Conservation (phyloP, 768 basidiomycete species). For the Leucogyrophana mollusca region DNA sequence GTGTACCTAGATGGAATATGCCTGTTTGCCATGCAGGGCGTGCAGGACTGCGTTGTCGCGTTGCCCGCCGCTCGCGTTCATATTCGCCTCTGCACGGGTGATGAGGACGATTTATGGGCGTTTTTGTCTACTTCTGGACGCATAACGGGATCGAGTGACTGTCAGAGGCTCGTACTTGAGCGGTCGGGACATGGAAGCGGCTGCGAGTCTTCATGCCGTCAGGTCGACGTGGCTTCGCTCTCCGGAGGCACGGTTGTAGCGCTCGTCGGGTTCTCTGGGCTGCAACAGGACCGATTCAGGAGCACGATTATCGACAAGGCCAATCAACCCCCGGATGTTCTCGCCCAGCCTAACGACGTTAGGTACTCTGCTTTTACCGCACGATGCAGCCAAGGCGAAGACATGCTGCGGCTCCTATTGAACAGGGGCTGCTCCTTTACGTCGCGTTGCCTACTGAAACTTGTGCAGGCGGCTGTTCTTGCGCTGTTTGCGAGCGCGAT, state of each 20-base stretch:
- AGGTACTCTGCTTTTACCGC: neutral
- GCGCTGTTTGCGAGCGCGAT: too few relatives aligned
- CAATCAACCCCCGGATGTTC: neutral
- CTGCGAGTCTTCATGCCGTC: neutral
- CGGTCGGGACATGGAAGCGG: neutral
- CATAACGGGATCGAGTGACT: neutral
- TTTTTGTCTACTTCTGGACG: neutral
- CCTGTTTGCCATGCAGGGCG: neutral
- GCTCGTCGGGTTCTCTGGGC: neutral
- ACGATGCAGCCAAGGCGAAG: too few relatives aligned
- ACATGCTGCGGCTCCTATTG: too few relatives aligned
- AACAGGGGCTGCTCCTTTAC: too few relatives aligned
- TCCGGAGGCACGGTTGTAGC: neutral
- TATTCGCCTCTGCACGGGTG: neutral
- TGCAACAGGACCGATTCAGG: neutral
- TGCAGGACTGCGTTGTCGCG: neutral
- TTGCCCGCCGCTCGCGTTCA: slow-evolving; percentile 1
- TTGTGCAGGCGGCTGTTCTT: neutral
- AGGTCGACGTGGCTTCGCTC: neutral
- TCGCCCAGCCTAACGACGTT: neutral
- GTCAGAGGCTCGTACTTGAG: neutral
- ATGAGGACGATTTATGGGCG: neutral
- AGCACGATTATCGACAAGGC: neutral
- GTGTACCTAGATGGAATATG: slow-evolving; percentile 5
- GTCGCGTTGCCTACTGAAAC: neutral